Conservation (phyloP, 2,329 filamentous ascomycete species). For the Ophiostoma sp. region DNA sequence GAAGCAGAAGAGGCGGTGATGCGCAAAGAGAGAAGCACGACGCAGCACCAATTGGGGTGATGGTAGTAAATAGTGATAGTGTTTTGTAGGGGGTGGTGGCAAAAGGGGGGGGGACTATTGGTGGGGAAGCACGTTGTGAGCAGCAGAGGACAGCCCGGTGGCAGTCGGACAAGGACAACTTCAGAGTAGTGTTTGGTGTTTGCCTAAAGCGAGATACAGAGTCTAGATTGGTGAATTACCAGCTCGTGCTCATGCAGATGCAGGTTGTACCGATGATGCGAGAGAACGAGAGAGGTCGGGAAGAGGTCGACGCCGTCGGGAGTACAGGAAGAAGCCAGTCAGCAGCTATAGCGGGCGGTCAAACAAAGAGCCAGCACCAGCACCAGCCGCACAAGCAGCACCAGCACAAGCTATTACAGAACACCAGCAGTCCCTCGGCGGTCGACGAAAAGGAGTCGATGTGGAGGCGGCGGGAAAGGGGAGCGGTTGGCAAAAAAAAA, state of each 20-base stretch:
- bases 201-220: not conserved
- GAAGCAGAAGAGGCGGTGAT: conserved; percentile 20
- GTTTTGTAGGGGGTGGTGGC: not conserved
- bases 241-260: not conserved
- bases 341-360: not conserved
- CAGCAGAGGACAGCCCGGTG: not conserved
- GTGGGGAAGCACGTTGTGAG: conserved; percentile 9
- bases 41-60: conserved; percentile 7
- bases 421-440: not conserved
- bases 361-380: not conserved
- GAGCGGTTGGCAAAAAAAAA: conserved; percentile 20
- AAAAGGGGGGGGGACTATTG: conserved; percentile 13
- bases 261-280: not conserved
- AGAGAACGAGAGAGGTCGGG: not conserved
- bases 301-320: not conserved
- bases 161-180: not conserved
- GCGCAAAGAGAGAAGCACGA: conserved; percentile 23
- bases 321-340: not conserved
- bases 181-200: not conserved
- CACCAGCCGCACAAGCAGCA: not conserved
- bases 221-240: not conserved
- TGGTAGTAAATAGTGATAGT: not conserved
- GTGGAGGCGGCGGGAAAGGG: conserved; percentile 28
- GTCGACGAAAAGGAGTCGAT: conserved; percentile 24
- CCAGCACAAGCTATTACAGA: not conserved